Percentiles rank a stretch among this genome's conserved stretches.
Conservation (phyloP, 352 stramenopile genomes). For the Thraustochytrium striatum region DNA sequence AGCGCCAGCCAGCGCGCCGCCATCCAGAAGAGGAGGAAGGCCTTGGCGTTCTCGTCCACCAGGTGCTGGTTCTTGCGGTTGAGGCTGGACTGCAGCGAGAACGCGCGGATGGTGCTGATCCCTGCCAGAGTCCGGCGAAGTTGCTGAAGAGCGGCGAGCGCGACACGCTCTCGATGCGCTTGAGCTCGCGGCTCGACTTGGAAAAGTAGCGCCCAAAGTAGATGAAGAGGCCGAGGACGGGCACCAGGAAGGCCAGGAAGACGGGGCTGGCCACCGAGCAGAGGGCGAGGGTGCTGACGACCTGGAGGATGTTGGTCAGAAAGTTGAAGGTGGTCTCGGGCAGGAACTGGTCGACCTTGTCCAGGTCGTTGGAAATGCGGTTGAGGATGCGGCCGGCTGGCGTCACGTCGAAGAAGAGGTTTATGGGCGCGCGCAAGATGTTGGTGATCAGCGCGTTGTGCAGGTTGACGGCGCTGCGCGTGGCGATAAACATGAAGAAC, state of each 20-base stretch:
- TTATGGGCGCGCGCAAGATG: neutral
- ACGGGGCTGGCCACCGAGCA: conserved; percentile 62
- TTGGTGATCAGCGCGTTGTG: neutral
- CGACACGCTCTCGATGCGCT: conserved; percentile 72
- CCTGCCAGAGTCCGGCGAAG: conserved; percentile 80
- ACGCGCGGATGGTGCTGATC: conserved; percentile 65
- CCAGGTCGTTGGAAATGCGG: conserved; percentile 78
- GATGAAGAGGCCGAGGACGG: conserved; percentile 74
- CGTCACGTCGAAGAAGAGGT: conserved; percentile 63
- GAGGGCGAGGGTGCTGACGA: conserved; percentile 62
- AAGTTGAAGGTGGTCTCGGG: conserved; percentile 53
- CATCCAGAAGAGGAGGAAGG: conserved; percentile 61
- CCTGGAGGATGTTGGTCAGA: conserved; percentile 62
- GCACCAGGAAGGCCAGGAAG: conserved; percentile 64
- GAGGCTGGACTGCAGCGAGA: conserved; percentile 43
- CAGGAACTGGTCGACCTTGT: conserved; percentile 62
- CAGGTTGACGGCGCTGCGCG: neutral
- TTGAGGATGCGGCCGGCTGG: conserved; percentile 85
- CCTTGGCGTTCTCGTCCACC: conserved; percentile 59
- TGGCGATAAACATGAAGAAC: neutral
- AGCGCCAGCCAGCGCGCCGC: conserved; percentile 67
- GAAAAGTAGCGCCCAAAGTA: conserved; percentile 69
- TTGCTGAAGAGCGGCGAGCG: conserved; percentile 88
- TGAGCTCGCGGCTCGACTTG: conserved; percentile 74
- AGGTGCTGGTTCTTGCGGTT: conserved; percentile 50